phyloP scores from a whole-genome alignment of 371 early-diverging fungal genomes.

The Funneliformis caledonium region DNA sequence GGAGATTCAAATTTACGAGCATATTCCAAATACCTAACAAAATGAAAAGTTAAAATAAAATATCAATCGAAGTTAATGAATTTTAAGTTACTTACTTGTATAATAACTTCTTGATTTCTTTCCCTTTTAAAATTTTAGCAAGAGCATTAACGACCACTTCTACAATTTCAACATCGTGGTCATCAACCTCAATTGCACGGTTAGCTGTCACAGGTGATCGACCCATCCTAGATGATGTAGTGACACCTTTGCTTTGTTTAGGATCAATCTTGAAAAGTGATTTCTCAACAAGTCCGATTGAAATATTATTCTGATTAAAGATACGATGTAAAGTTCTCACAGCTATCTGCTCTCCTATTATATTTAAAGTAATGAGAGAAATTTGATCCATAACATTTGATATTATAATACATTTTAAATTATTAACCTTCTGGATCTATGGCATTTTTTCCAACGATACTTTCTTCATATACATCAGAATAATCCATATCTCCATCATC shows the following conservation, averaged over 20 bases:
- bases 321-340: constrained; percentile 5
- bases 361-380: constrained; percentile 1
- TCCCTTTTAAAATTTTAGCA: constrained; percentile 16
- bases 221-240: not conserved
- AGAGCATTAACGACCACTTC: constrained; percentile 8
- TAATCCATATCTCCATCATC: constrained; percentile 29
- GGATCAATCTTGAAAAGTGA: not conserved
- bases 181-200: not conserved
- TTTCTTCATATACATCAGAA: constrained; percentile 32
- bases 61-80: not conserved
- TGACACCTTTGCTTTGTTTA: not conserved
- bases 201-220: not conserved
- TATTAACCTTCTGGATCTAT: constrained; percentile 33
- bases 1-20: not conserved
- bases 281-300: constrained; percentile 3
- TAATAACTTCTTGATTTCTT: constrained; percentile 9
- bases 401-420: not conserved
- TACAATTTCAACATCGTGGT: constrained; percentile 3
- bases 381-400: not conserved
- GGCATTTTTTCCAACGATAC: constrained; percentile 2
- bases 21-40: constrained; percentile 10
- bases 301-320: constrained; percentile 19
- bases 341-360: constrained; percentile 14
- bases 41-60: not conserved
- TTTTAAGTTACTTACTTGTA: not conserved